Conservation (phyloP, 495 filamentous ascomycete species). For the Hypoxylon trugodes region DNA sequence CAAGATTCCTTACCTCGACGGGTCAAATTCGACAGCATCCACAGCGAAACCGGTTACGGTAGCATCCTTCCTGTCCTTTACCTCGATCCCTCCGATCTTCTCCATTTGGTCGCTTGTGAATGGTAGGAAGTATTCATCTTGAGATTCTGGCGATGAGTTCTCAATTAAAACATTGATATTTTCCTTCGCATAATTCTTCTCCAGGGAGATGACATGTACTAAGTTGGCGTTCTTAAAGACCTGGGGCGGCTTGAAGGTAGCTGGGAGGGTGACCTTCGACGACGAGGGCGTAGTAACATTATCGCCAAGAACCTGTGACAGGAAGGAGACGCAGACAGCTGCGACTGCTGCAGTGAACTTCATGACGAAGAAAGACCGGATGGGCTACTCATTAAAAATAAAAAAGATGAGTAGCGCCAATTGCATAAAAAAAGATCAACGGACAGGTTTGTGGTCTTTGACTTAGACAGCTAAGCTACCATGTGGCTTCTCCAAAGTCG, state of each 20-base stretch:
- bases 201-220: slow-evolving; percentile 87
- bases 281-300: slow-evolving; percentile 47
- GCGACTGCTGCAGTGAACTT: slow-evolving; percentile 62
- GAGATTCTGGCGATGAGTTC: slow-evolving; percentile 76
- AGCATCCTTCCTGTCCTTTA: slow-evolving; percentile 84
- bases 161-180: slow-evolving; percentile 92
- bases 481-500: slow-evolving; percentile 23
- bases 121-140: slow-evolving; percentile 87
- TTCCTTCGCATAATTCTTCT: slow-evolving; percentile 90
- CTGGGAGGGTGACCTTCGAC: slow-evolving; percentile 61
- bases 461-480: slow-evolving; percentile 33
- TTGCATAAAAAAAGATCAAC: slow-evolving; percentile 32
- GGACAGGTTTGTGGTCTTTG: slow-evolving; percentile 20
- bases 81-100: slow-evolving; percentile 85
- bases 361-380: slow-evolving; percentile 55
- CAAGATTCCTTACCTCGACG: slow-evolving; percentile 60
- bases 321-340: slow-evolving; percentile 57
- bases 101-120: slow-evolving; percentile 78
- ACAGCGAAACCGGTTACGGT: slow-evolving; percentile 71
- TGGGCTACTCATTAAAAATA: slow-evolving; percentile 52
- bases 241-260: slow-evolving; percentile 83
- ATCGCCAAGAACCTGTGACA: slow-evolving; percentile 50
- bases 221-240: slow-evolving; percentile 93
- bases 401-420: slow-evolving; percentile 35
- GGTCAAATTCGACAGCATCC: slow-evolving; percentile 70